phyloP scores from a whole-genome alignment of 176 grass and related monocot species.

The Aegilops bicornis region DNA sequence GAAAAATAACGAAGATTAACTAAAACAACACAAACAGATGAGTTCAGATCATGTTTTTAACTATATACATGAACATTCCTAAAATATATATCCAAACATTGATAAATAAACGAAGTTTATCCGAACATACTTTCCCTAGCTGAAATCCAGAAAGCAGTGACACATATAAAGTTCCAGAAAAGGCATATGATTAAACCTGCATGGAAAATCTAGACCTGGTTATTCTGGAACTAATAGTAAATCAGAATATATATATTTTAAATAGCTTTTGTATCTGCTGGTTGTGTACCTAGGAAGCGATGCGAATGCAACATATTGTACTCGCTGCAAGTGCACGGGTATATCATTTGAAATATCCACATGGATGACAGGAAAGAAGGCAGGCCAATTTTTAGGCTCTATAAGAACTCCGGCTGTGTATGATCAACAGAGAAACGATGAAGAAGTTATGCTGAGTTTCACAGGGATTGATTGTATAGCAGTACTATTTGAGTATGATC shows the following conservation, averaged over 20 bases:
- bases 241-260: not conserved
- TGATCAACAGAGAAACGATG: not conserved
- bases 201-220: not conserved
- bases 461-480: not conserved
- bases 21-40: not conserved
- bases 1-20: not conserved
- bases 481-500: not conserved
- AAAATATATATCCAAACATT: too few relatives aligned
- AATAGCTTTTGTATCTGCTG: not conserved
- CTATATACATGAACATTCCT: not conserved
- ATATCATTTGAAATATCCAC: conserved; percentile 71
- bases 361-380: conserved; percentile 73
- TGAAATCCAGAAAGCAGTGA: conserved; percentile 45
- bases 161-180: conserved; percentile 68
- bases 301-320: conserved; percentile 70
- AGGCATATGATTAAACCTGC: conserved; percentile 65
- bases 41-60: not conserved
- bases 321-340: conserved; percentile 59
- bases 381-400: conserved; percentile 68
- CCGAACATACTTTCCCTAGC: conserved; percentile 24
- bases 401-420: conserved; percentile 50
- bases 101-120: not conserved
- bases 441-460: not conserved
- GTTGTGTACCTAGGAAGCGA: conserved; percentile 64
- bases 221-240: not conserved